phyloP scores from a whole-genome alignment of 371 early-diverging fungal genomes.

The Mortierella polycephala region DNA sequence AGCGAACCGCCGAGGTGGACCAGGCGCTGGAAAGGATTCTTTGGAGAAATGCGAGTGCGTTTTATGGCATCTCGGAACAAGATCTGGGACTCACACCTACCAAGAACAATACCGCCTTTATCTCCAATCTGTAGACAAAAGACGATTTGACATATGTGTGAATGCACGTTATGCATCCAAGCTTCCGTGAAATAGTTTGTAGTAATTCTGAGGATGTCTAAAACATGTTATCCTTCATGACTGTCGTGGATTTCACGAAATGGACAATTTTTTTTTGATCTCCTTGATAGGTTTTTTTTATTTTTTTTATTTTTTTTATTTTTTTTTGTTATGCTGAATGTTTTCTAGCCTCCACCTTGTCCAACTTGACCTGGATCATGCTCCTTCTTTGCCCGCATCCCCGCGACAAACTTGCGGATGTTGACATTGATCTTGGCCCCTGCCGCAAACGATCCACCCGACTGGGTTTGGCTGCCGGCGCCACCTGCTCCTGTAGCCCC shows the following conservation, averaged over 20 bases:
- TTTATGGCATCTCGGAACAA: slow-evolving; percentile 39
- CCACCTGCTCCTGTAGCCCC: neutral
- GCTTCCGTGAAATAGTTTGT: too few relatives aligned
- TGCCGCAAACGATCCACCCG: slow-evolving; percentile 40
- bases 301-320: too few relatives aligned
- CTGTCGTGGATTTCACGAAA: too few relatives aligned
- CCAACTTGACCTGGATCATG: slow-evolving; percentile 17
- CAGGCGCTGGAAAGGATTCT: slow-evolving; percentile 37
- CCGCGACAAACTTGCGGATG: slow-evolving; percentile 52
- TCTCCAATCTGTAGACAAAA: too few relatives aligned
- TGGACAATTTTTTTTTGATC: too few relatives aligned
- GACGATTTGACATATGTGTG: too few relatives aligned
- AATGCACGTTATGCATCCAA: too few relatives aligned
- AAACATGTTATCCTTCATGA: too few relatives aligned
- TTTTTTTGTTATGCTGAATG: too few relatives aligned
- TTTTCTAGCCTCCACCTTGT: neutral
- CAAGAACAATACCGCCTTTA: too few relatives aligned
- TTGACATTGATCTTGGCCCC: slow-evolving; percentile 48
- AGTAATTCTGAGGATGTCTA: too few relatives aligned
- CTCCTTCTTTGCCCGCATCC: slow-evolving; percentile 50
- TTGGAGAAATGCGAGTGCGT: slow-evolving; percentile 42
- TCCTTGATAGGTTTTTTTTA: too few relatives aligned
- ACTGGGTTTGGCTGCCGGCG: slow-evolving; percentile 10
- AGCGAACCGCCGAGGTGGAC: slow-evolving; percentile 22
- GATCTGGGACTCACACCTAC: slow-evolving; percentile 18